Evolutionary conservation across 2,329 filamentous ascomycete species (phyloP).

Genomic region (Nannizziopsis barbatae): DNA sequence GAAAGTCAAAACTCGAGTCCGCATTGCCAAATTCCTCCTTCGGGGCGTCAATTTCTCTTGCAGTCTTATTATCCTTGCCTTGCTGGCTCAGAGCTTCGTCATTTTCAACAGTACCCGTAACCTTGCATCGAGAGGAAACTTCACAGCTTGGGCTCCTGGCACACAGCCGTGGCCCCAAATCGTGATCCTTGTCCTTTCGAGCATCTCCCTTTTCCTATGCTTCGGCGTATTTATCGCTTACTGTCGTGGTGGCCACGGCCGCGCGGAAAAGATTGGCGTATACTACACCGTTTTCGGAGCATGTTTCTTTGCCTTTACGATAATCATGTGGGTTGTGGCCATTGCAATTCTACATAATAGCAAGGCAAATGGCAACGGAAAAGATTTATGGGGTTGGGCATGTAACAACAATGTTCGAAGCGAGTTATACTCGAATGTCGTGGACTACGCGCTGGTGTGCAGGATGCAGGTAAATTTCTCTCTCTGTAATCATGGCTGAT

Average conservation of each 20-base stretch:
- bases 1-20: constrained; percentile 86
- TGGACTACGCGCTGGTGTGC: constrained; percentile 84
- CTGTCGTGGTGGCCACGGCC: constrained; percentile 73
- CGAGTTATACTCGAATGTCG: constrained; percentile 63
- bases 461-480: constrained; percentile 57
- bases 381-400: constrained; percentile 98
- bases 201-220: constrained; percentile 68
- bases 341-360: constrained; percentile 73
- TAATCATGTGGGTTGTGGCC: constrained; percentile 82
- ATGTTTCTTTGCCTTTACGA: constrained; percentile 84
- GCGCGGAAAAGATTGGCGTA: constrained; percentile 83
- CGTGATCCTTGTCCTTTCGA: constrained; percentile 65
- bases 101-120: constrained; percentile 83
- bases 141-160: constrained; percentile 70
- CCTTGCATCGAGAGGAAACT: constrained; percentile 63
- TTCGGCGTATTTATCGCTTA: constrained; percentile 74
- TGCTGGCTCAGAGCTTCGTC: constrained; percentile 75
- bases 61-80: constrained; percentile 83
- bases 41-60: constrained; percentile 94
- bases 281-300: constrained; percentile 95
- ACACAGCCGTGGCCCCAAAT: constrained; percentile 86
- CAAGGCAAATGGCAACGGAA: constrained; percentile 58
- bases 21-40: constrained; percentile 89
- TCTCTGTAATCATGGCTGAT: background rate
- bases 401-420: constrained; percentile 78